Base-by-base conservation (phyloP, 192 early-diverging fungal genomes). In the Umbelopsis sp. region DNA sequence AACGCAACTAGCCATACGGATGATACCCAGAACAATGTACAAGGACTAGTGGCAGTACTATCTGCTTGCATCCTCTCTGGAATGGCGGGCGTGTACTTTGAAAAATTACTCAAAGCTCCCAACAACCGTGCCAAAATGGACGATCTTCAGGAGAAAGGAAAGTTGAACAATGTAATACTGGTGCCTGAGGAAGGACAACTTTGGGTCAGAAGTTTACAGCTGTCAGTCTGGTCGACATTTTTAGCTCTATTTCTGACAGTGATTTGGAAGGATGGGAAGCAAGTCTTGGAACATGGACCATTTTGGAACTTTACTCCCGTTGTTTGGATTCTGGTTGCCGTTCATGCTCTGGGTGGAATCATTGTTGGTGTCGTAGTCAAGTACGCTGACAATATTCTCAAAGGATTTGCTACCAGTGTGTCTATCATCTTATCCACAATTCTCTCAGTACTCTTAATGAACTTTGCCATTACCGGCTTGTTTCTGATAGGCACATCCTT, bases 321-420 rank as follows among this genome's bases (percentile, higher is more conserved):
- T 87, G 93, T 95, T 0, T 87, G 84, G 71, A 76, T 71, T 0
- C 94, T 94, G 14, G 98, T 98, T 45, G 66, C 83, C 5, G 92
- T 88, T 72, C 95, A 97, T 78, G 96, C 97, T 2, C 71, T 91
- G 6, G 97, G 97, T 41, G 97, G 97, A 5, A 79, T 98, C 16
- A 88, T 98, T 68, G 97, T 97, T 3, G 95, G 95, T 0, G 75
- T 98, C 1, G 96, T 98, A 1, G 96, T 98, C 31, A 95, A 96
- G 78, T 98, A 94, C 76, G 96, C 97, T 0, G 96, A 98, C 77
- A 98, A 98, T 74, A 98, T 98, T 68, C 80, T 98, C 21, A 98
- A 98, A 76, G 95, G 97, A 20, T 98, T 98, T 85, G 95, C 97
- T 8, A 97, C 96, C 9, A 95, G 94, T 52, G 87, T 98, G 47